Evolutionary conservation across 495 filamentous ascomycete species (phyloP).

Genomic region (Clavariopsis aquatica): DNA sequence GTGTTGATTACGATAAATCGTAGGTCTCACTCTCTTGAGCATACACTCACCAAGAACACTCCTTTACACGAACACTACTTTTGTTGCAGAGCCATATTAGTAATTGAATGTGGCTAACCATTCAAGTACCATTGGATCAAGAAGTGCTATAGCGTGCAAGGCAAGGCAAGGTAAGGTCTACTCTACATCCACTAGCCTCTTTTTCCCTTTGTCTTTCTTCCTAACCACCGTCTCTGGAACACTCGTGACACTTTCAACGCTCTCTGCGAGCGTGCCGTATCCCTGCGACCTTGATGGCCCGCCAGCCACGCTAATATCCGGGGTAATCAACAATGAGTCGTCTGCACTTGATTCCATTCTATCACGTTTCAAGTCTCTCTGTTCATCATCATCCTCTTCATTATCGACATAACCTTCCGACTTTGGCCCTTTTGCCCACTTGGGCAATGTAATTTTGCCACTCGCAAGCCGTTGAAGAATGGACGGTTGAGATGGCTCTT

Average conservation of each 20-base stretch:
- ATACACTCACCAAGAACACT: too few relatives aligned
- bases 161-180: too few relatives aligned
- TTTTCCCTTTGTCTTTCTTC: slow-evolving; percentile 32
- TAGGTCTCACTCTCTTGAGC: too few relatives aligned
- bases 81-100: too few relatives aligned
- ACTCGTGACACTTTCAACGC: slow-evolving; percentile 19
- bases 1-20: too few relatives aligned
- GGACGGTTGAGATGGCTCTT: background rate
- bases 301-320: slow-evolving; percentile 22
- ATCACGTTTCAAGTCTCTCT: background rate
- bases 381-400: background rate
- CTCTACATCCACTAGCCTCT: slow-evolving; percentile 27
- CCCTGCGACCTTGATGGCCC: slow-evolving; percentile 4
- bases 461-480: background rate
- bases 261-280: slow-evolving; percentile 14
- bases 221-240: slow-evolving; percentile 24
- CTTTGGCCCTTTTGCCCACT: slow-evolving; percentile 12
- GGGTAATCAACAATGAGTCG: slow-evolving; percentile 16
- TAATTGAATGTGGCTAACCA: too few relatives aligned
- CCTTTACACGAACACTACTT: too few relatives aligned
- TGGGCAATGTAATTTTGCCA: slow-evolving; percentile 11
- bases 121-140: too few relatives aligned
- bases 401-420: background rate
- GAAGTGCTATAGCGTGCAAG: too few relatives aligned
- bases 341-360: background rate